Evolutionary conservation across 306 rosid species (phyloP), one percentile per base, ranked within the genome.

Genomic region (Betula pendula): DNA sequence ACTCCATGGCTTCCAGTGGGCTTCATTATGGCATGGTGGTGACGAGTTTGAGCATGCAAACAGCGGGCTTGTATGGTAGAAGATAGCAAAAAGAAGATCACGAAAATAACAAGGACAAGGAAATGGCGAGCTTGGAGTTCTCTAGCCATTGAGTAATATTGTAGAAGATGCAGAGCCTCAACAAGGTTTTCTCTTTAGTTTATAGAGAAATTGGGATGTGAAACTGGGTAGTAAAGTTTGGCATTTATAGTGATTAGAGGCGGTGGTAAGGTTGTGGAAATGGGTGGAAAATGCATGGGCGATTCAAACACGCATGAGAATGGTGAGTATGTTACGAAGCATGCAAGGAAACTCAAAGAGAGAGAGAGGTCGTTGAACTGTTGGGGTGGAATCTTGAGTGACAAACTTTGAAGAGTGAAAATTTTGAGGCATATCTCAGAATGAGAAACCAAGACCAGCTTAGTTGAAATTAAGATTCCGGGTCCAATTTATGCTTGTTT

Each of bases 21-120:
- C 2, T 43, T 29, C 14, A n/a, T 3, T 19, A 20, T 31, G 72
- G 40, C 65, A 42, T 24, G 44, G 8, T 13, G 17, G 49, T 38
- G 60, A 43, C 11, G 44, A 17, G 52, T 33, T 12, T 77, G 55
- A 50, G 65, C 79, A 17, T 58, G 38, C 62, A 77, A 48, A 35
- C 77, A 43, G 31, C 82, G 62, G n/a, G 82, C 79, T 68, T 72
- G 74, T 13, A 40, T n/a, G 51, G 76, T 38, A 13, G 68, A 35
- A 17, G 19, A 16, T 22, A 80, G 44, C 56, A 84, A 69, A 74
- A 80, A 22, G 58, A 84, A 47, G 44, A 45, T 43, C 66, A 80
- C 42, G 16, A 77, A 66, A 29, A 82, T 73, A 29, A 66, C 73
- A 13, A 42, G 35, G 52, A 77, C 70, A 68, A 73, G 6, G 52